phyloP scores from a whole-genome alignment of 257 asterid genomes.

The Nicotiana knightiana region DNA sequence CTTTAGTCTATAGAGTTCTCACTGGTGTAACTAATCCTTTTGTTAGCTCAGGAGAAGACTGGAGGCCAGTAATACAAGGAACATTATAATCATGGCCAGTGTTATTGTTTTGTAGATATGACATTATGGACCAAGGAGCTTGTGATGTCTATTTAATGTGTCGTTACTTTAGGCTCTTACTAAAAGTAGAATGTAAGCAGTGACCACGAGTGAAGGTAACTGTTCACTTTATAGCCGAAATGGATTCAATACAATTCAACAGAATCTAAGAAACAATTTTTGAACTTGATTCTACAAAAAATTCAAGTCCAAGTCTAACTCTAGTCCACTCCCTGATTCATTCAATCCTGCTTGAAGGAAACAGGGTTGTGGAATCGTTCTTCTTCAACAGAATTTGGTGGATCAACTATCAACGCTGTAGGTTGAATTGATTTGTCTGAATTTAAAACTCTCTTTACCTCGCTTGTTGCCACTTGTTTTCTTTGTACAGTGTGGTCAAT shows the following conservation, averaged over 20 bases:
- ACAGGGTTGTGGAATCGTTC: background rate
- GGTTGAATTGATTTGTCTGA: background rate
- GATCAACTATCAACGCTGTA: background rate
- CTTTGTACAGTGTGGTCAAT: background rate
- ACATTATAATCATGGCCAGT: background rate
- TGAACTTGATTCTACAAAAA: no score
- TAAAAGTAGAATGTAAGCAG: background rate
- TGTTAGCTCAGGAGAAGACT: background rate
- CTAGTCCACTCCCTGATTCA: background rate
- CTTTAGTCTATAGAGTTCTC: background rate
- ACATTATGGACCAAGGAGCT: background rate
- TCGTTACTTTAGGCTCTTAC: background rate
- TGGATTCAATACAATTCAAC: no score
- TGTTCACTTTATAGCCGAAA: no score
- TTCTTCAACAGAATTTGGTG: background rate
- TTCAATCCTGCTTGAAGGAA: background rate
- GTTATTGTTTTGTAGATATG: background rate
- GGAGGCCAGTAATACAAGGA: background rate
- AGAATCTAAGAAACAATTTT: no score
- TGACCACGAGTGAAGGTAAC: background rate
- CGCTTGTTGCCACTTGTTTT: background rate
- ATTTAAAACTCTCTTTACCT: background rate
- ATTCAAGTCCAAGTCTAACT: background rate
- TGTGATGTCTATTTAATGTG: background rate
- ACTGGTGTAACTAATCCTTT: background rate